Percentiles rank a stretch among this genome's conserved stretches.
Evolutionary conservation across 2,329 filamentous ascomycete genomes (phyloP).

Genomic region (Diaporthe caulivora): DNA sequence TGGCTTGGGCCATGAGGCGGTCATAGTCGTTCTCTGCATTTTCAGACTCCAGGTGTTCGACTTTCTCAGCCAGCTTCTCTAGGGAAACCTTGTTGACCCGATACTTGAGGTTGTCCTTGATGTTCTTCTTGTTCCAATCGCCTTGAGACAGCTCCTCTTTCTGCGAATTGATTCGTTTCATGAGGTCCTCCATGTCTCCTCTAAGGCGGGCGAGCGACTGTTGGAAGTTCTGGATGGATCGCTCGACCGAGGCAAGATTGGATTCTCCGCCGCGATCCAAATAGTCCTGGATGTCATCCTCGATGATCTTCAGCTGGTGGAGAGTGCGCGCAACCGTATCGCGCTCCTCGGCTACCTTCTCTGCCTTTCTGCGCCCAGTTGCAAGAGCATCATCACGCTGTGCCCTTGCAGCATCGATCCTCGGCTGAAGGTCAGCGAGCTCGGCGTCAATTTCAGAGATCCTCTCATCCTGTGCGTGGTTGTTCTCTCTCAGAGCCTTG

Average conservation of each 20-base stretch:
- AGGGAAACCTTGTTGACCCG: constrained; percentile 80
- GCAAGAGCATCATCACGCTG: constrained; percentile 82
- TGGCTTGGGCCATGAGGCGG: constrained; percentile 78
- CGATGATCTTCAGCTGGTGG: constrained; percentile 80
- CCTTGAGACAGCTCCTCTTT: constrained; percentile 83
- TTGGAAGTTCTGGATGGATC: constrained; percentile 77
- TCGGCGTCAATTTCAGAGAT: constrained; percentile 80
- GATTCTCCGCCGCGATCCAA: constrained; percentile 79
- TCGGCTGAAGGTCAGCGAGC: constrained; percentile 79
- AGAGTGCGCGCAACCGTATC: constrained; percentile 80
- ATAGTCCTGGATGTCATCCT: constrained; percentile 84
- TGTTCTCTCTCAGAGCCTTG: constrained; percentile 77
- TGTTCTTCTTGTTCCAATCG: constrained; percentile 86
- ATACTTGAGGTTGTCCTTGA: constrained; percentile 89
- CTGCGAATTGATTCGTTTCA: constrained; percentile 80
- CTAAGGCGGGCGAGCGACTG: constrained; percentile 75
- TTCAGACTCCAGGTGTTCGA: constrained; percentile 79
- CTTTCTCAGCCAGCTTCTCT: constrained; percentile 75
- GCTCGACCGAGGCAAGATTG: constrained; percentile 77
- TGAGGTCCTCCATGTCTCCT: constrained; percentile 75
- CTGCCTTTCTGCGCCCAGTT: constrained; percentile 79
- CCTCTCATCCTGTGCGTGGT: constrained; percentile 74
- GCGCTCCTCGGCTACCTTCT: constrained; percentile 77
- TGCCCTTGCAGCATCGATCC: constrained; percentile 80
- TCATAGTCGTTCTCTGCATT: constrained; percentile 87